Evolutionary conservation across 768 basidiomycete genomes (phyloP), one percentile per base, ranked within the genome.

Genomic region (Arthromyces matolae): DNA sequence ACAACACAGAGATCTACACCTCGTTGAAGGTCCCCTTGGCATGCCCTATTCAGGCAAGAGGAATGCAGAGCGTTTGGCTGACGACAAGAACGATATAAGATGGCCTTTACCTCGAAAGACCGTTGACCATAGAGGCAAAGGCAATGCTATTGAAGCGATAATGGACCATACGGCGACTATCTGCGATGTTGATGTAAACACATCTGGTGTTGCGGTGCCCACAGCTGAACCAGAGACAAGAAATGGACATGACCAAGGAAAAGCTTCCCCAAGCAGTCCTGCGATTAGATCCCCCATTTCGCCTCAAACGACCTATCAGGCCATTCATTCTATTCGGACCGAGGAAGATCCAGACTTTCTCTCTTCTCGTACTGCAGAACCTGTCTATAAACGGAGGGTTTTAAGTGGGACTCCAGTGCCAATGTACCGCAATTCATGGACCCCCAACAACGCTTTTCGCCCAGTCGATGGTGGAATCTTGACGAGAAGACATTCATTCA

Each of bases 1-100:
- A 12, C 52, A 45, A 10, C 48, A 37, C 51, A 38, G 25, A 36
- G 45, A 18, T 8, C 54, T 41, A 47, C 50, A 49, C 50, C 52
- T 67, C 12, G 42, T 58, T 1, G 62, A 69, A 33, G 67, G 64
- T n/a, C 59, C 62, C 8, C 69, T 66, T 43, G 52, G 64, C 3
- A 65, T 56, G 20, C 48, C 53, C 7, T 63, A 65, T 38, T 49
- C 53, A 3, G 54, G 53, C 0, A 40, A 46, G 19, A 45, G 1
- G 12, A 29, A 3, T 37, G 45, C 4, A n/a, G 38, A 16, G 41
- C 43, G 51, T 19, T 59, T 51, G 14, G 49, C 57, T 13, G 60
- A 61, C 14, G 54, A 54, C 20, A 56, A 29, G 2, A 18, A 48
- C 16, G 44, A 41, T 13, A n/a, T 23, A 10, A 32, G 31, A 20